Evolutionary conservation across 2,329 filamentous ascomycete species (phyloP), one percentile per base, ranked within the genome.

Genomic region (Cladobotryum mycophilum): DNA sequence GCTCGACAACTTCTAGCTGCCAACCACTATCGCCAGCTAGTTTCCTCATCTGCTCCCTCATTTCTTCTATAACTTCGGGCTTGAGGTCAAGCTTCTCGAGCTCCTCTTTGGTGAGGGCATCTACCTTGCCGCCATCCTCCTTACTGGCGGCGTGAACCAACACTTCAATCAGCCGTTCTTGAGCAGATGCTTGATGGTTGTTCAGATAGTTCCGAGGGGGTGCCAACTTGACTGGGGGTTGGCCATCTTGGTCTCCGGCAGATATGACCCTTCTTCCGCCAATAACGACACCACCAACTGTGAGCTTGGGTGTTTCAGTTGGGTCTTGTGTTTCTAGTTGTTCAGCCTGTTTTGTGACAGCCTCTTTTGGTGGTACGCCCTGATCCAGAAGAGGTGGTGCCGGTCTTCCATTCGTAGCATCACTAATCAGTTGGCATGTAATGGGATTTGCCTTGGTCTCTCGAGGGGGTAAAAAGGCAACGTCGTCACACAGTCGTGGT

Each of bases 401-500:
- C 5, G 40, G 43, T 22, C 38, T n/a, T 4, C 33, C 48, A 6
- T 51, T 18, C 61, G 11, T 81, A 70, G 35, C 45, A 18, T 66
- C 61, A 14, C 91, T 72, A 47, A 96, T 84, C 49, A 85, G 81
- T 22, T 81, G 80, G 65, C 91, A 96, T 55, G 77, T 80, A 54
- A 96, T 90, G 9, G 80, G 71, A 64, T 95, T 86, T 5, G 89
- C 84, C 52, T 81, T 80, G 49, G 86, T 86, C 55, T 89, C 85
- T 59, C 86, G 82, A 0, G 89, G 88, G 0, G 91, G 90, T 48
- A 86, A 74, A 66, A 96, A 96, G 9, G 89, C 89, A 9, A 89
- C 81, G 58, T 96, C 91, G 63, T 86, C 82, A 71, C 91, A 96
- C 12, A 96, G 80, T 1, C 89, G 84, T 0, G 90, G 89, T 0